These are phyloP conservation scores for Trichoderma endophyticum DNA, from an alignment of 2,329 filamentous ascomycete genomes.

Conservation along the genomic window DNA sequence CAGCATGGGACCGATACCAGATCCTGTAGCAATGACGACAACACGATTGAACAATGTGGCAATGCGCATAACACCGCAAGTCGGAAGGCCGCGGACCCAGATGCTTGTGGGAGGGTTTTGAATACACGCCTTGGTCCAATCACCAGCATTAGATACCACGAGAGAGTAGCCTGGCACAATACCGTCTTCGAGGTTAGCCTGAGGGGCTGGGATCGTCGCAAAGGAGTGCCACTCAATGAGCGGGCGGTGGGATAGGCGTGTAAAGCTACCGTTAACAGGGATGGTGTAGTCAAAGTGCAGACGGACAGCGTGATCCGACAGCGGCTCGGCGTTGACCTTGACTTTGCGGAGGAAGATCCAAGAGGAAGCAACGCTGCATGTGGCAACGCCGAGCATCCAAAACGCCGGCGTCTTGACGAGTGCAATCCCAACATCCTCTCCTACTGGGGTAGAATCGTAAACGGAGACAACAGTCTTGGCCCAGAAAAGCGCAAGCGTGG, in stretches of 20 bases:
- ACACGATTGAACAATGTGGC: constrained; percentile 63
- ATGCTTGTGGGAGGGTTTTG: constrained; percentile 56
- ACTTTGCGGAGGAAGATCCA: constrained; percentile 71
- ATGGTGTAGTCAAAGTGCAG: constrained; percentile 66
- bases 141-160: constrained; percentile 69
- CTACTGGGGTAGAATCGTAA: constrained; percentile 40
- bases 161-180: constrained; percentile 56
- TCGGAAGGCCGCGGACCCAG: constrained; percentile 66
- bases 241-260: constrained; percentile 59
- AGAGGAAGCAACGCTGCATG: constrained; percentile 63
- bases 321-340: constrained; percentile 59
- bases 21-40: constrained; percentile 68
- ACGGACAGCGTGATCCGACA: constrained; percentile 70
- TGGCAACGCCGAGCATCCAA: constrained; percentile 66
- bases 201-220: constrained; percentile 64
- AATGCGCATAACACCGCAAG: constrained; percentile 65
- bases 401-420: constrained; percentile 46
- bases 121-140: constrained; percentile 69
- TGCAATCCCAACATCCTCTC: constrained; percentile 34
- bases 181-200: constrained; percentile 26
- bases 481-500: constrained; percentile 63
- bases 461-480: constrained; percentile 55
- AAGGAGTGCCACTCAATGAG: constrained; percentile 74
- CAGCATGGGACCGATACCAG: constrained; percentile 68
- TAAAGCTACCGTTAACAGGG: constrained; percentile 46